Evolutionary conservation across 2,329 filamentous ascomycete species (phyloP), one percentile per base, ranked within the genome.

Genomic region (Xylaria sp.): DNA sequence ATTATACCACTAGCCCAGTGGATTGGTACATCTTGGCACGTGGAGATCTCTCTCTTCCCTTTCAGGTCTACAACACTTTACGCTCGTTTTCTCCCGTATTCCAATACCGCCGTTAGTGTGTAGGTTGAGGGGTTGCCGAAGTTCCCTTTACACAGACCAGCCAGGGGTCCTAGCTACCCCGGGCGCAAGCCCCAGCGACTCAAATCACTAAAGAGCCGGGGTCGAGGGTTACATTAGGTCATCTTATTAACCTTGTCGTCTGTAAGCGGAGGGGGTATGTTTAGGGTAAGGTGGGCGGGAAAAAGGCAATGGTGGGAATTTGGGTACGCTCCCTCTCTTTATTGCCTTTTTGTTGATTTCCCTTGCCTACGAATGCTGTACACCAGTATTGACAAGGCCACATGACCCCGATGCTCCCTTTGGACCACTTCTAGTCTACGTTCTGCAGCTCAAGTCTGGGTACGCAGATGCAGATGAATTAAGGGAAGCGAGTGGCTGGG

Each of bases 211-310:
- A 65, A 42, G 44, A 59, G 36, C 58, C n/a, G 57, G 64, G 69
- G 63, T 64, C 36, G 40, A 51, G 58, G 23, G 69, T 71, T 70
- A 59, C 69, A 71, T 71, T 59, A 48, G 53, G 54, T 63, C 68
- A 70, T 68, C 61, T 67, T 60, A 66, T 65, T 60, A 64, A 28
- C 42, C 49, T 44, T 51, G 57, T 59, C 62, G 65, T 65, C 46
- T 71, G 51, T 56, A 38, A 49, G 66, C 59, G 54, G 63, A 66
- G 49, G 20, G 28, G 28, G 56, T 13, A 51, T 49, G 49, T n/a
- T 51, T 59, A 53, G 7, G 61, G 64, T 46, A 63, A 65, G 59
- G 56, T 49, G 62, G 46, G 40, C 46, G 44, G 62, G 26, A 53
- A 51, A 63, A 67, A 31, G 11, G 36, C 44, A 44, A 58, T 33